Evolutionary conservation across 1,139 yeast genomes (phyloP).

Genomic region (Blastobotrys petasosporus): DNA sequence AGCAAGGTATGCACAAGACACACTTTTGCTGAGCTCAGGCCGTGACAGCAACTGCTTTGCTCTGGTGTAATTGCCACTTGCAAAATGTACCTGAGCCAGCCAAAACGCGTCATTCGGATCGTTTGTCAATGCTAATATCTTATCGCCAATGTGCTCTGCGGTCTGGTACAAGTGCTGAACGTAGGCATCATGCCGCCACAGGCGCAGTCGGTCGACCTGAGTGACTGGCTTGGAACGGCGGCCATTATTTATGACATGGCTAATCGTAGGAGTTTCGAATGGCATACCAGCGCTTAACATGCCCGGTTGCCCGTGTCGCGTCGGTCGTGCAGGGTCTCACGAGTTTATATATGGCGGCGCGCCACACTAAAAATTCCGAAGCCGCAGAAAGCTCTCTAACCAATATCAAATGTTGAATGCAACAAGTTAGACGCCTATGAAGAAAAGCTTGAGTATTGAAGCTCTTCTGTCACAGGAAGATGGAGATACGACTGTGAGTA

Average conservation of each 20-base stretch:
- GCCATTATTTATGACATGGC: not conserved
- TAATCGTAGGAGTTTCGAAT: too few relatives aligned
- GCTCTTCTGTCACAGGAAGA: too few relatives aligned
- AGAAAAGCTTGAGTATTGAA: too few relatives aligned
- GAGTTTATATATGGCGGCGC: too few relatives aligned
- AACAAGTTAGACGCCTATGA: too few relatives aligned
- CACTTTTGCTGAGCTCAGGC: conserved; percentile 41
- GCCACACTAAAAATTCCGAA: too few relatives aligned
- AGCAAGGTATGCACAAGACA: conserved; percentile 76
- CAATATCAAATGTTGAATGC: too few relatives aligned
- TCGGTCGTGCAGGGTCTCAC: too few relatives aligned
- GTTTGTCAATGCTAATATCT: conserved; percentile 66
- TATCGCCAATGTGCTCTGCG: conserved; percentile 90
- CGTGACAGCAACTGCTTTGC: conserved; percentile 59
- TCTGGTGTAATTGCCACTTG: conserved; percentile 67
- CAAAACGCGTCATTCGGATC: conserved; percentile 95
- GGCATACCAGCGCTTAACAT: too few relatives aligned
- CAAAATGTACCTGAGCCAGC: conserved; percentile 85
- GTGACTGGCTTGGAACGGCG: conserved; percentile 37
- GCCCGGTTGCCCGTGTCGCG: too few relatives aligned
- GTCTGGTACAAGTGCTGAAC: conserved; percentile 90
- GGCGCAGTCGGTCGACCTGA: conserved; percentile 77
- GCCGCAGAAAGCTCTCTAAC: too few relatives aligned
- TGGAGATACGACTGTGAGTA: too few relatives aligned
- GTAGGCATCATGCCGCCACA: conserved; percentile 92